These are phyloP conservation scores for Rhizopus arrhizus DNA, from an alignment of 371 early-diverging fungal species.

Conservation along the genomic window DNA sequence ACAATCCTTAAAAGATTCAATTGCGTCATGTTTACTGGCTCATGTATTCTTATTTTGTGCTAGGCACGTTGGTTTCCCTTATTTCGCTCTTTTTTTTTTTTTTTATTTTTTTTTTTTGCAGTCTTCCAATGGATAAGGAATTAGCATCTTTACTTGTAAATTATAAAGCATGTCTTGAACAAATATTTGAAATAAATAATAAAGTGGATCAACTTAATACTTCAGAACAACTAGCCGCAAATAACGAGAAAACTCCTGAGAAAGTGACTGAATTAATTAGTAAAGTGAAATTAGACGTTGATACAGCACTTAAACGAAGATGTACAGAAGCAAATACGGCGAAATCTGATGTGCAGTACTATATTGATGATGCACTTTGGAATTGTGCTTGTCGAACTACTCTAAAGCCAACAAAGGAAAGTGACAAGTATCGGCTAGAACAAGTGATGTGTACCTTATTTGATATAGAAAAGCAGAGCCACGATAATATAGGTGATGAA, in stretches of 20 bases:
- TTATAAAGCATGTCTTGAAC: slow-evolving; percentile 24
- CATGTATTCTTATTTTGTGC: too few relatives aligned
- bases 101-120: slow-evolving; percentile 1
- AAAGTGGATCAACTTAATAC: slow-evolving; percentile 18
- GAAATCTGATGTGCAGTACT: slow-evolving; percentile 54
- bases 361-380: slow-evolving; percentile 48
- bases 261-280: slow-evolving; percentile 31
- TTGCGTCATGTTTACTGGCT: neutral
- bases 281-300: slow-evolving; percentile 32
- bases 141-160: slow-evolving; percentile 16
- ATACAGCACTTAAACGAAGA: slow-evolving; percentile 31
- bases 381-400: slow-evolving; percentile 20
- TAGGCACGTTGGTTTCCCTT: too few relatives aligned
- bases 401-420: slow-evolving; percentile 10
- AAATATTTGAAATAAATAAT: slow-evolving; percentile 20
- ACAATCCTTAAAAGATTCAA: neutral
- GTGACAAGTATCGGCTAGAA: slow-evolving; percentile 14
- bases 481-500: neutral
- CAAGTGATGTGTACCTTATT: slow-evolving; percentile 13
- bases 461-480: slow-evolving; percentile 6
- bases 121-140: slow-evolving; percentile 17
- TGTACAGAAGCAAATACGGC: slow-evolving; percentile 31
- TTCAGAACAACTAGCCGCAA: slow-evolving; percentile 26
- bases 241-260: slow-evolving; percentile 35
- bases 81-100: neutral